Evolutionary conservation across 306 rosid species (phyloP).

Genomic region (Trichosanthes cucumerina): DNA sequence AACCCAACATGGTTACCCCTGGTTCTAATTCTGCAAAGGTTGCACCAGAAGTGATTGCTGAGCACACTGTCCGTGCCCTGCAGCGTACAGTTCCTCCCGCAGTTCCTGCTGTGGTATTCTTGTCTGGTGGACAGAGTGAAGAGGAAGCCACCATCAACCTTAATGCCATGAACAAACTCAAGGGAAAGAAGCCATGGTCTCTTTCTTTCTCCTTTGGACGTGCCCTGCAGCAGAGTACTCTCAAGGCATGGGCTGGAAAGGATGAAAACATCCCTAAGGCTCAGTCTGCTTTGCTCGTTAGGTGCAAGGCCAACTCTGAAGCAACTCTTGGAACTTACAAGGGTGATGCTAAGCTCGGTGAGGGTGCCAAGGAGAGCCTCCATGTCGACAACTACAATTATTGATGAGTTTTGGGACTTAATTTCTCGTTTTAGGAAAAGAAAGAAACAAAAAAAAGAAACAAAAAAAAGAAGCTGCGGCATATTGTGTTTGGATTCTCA

Average conservation of each 20-base stretch:
- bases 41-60: conserved; percentile 48
- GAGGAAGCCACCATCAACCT: conserved; percentile 71
- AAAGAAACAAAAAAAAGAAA: background rate
- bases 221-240: conserved; percentile 72
- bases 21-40: conserved; percentile 57
- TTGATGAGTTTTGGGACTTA: conserved; percentile 1
- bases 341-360: conserved; percentile 45
- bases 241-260: conserved; percentile 71
- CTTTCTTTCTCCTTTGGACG: conserved; percentile 72
- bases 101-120: conserved; percentile 60
- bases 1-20: conserved; percentile 85
- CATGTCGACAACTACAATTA: conserved; percentile 54
- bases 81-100: conserved; percentile 61
- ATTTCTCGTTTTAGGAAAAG: background rate
- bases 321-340: conserved; percentile 68
- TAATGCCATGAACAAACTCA: conserved; percentile 56
- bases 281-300: conserved; percentile 41
- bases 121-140: conserved; percentile 84
- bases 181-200: conserved; percentile 77
- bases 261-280: conserved; percentile 45
- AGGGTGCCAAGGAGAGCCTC: conserved; percentile 61
- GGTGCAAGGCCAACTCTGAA: conserved; percentile 67
- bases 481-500: conserved; percentile 3
- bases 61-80: conserved; percentile 49
- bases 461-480: conserved; percentile 4